Evolutionary conservation across 2,329 filamentous ascomycete species (phyloP), one percentile per base, ranked within the genome.

Genomic region (Ophiocordyceps robertsii): DNA sequence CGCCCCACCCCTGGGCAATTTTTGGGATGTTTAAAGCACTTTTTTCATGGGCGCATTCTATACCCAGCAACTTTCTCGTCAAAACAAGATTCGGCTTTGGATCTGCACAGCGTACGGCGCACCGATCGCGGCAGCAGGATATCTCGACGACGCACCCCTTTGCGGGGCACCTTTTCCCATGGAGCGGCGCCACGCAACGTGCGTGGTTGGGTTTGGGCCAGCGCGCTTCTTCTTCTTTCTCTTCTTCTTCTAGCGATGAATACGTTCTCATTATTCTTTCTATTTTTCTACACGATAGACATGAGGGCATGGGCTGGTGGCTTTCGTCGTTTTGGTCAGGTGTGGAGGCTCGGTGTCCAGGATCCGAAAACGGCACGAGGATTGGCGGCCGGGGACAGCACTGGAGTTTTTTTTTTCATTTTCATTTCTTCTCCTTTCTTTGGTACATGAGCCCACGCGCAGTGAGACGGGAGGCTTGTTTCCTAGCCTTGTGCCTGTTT

Each of bases 21-120:
- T 58, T 42, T 64, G 61, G 61, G 60, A 62, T 40, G 51, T 63
- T 46, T 63, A 50, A 61, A 42, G 13, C 36, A 9, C 7, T n/a
- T 42, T 43, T 36, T 35, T 38, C 29, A 42, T 43, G 14, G 52
- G 52, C 54, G 55, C 51, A 56, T 49, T 48, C 47, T 54, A 59
- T 59, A 59, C 55, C 55, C 55, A 52, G 12, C 40, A 29, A 40
- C 32, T 9, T 30, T 37, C 10, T 14, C 13, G 32, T 30, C 7
- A 27, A 27, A 27, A 36, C 3, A 29, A 29, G 33, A 36, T 21
- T 13, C n/a, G 32, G 8, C 7, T 37, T 19, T 13, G 39, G 19
- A 29, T 24, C 21, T 35, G 10, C 24, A 27, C 24, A 27, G 24
- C 24, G 24, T 9, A 27, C 9, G 24, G 24, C 24, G 6, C 9